A percentile compares a stretch with the other conserved stretches of the same genome.
Evolutionary conservation across 345 rosid genomes (phyloP).

Genomic region (Excoecaria cochinchinensis): DNA sequence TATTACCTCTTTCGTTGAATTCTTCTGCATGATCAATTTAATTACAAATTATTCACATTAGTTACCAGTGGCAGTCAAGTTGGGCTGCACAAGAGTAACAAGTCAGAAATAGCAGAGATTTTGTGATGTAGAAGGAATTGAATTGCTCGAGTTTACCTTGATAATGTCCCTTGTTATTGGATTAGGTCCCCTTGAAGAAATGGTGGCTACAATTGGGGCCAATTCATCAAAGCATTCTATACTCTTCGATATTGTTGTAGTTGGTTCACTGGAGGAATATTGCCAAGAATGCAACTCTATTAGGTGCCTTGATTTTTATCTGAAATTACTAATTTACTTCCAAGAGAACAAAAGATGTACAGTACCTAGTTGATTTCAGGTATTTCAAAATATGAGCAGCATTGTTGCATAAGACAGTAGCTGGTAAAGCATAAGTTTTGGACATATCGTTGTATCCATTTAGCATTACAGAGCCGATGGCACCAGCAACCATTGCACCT

Average conservation of each 20-base stretch:
- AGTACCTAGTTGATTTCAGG: not conserved
- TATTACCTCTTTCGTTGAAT: too few relatives aligned
- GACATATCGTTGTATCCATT: not conserved
- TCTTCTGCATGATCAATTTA: too few relatives aligned
- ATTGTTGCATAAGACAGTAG: not conserved
- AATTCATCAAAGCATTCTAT: not conserved
- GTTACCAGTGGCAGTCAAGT: slow-evolving; percentile 30
- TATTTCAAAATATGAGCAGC: not conserved
- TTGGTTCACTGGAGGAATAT: slow-evolving; percentile 21
- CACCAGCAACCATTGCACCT: slow-evolving; percentile 15
- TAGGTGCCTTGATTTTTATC: too few relatives aligned
- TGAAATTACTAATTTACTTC: too few relatives aligned
- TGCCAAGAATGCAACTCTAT: too few relatives aligned
- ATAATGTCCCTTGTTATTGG: slow-evolving; percentile 32
- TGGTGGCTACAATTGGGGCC: slow-evolving; percentile 27
- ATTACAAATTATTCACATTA: too few relatives aligned
- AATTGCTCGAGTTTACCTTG: slow-evolving; percentile 19
- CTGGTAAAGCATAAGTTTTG: not conserved
- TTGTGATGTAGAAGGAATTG: not conserved
- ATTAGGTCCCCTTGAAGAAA: slow-evolving; percentile 45
- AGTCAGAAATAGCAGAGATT: not conserved
- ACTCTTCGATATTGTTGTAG: slow-evolving; percentile 31
- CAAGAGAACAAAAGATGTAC: too few relatives aligned
- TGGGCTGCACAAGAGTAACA: slow-evolving; percentile 30
- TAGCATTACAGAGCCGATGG: slow-evolving; percentile 25